Base-by-base conservation (phyloP, 1,139 yeast genomes). In the Saccharomyces hybrid region DNA sequence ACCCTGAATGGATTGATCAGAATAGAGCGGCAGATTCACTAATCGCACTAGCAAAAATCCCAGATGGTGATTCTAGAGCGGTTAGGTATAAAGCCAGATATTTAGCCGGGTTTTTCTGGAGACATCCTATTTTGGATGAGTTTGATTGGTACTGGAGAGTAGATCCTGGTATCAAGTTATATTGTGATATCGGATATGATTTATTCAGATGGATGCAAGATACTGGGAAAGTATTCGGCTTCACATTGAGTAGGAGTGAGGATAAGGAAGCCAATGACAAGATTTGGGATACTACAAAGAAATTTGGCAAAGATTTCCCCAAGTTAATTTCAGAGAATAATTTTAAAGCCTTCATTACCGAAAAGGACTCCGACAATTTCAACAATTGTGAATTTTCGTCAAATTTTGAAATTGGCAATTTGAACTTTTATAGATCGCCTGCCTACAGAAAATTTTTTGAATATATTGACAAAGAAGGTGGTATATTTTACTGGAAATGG, bases 101-200 rank as follows among this genome's bases (percentile, higher is more conserved):
- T 70, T 95, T 89, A 69, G 82, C 91, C 31, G 97, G 97, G 0
- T 87, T 88, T 72, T 89, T 90, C 75, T 88, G 82, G 77, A 78
- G 86, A 71, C 95, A 88, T 65, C 83, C 81, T 48, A 70, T 85
- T 50, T 72, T 88, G 79, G 76, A 75, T 54, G 83, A 84, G 46
- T 88, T 81, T 70, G 88, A 86, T 62, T 88, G 86, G 78, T 88
- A 88, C 76, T 90, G 97, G 97, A 83, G 97, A 71, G 96, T 90
- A 55, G 97, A 90, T 72, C 97, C 97, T 26, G 88, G 83, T 65
- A 81, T 86, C 65, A 77, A 80, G 68, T 77, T 88, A 57, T 83
- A 74, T 69, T 89, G 96, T 75, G 93, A 88, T 69, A 75, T 88
- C 60, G 82, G 83, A 63, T 85, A 86, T 68, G 96, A 89, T 71